Conservation (phyloP, 139 green algal species). For the Chlorella sp. region DNA sequence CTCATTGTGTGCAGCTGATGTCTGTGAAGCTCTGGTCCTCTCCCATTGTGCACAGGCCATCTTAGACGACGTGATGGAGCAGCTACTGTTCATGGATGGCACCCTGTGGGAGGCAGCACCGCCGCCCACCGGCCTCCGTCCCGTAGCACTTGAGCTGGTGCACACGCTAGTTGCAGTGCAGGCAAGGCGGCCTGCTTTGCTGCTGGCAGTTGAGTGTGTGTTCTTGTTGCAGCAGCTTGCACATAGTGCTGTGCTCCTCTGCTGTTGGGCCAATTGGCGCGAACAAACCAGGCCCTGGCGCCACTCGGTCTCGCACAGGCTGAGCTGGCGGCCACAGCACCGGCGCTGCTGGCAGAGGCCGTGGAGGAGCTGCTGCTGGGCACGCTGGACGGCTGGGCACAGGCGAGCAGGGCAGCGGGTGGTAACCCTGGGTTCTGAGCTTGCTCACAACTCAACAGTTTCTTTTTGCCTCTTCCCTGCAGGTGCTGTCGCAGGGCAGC, state of each 20-base stretch:
- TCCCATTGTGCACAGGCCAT: not conserved
- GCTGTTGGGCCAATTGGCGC: not conserved
- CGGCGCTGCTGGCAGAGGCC: constrained; percentile 12
- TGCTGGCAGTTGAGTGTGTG: not conserved
- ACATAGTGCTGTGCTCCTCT: not conserved
- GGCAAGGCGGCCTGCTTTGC: not conserved
- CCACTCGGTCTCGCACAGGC: not conserved
- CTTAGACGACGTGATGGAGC: constrained; percentile 31
- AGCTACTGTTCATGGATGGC: constrained; percentile 41
- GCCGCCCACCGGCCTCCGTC: constrained; percentile 28
- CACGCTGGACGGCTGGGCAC: constrained; percentile 35
- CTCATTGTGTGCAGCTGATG: not conserved
- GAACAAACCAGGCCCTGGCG: too few species aligned
- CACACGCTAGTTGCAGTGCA: constrained; percentile 49
- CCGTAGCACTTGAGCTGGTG: constrained; percentile 45
- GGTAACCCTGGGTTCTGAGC: not conserved
- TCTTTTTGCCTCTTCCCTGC: not conserved
- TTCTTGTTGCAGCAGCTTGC: not conserved
- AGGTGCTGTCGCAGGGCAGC: constrained; percentile 7
- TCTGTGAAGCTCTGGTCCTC: not conserved
- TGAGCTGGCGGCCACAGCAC: constrained; percentile 16
- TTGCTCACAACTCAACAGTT: too few species aligned
- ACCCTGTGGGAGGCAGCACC: constrained; percentile 27
- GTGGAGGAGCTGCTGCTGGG: constrained; percentile 36
- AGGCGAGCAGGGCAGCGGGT: not conserved